Evolutionary conservation across 169 alveolate genomes (phyloP), one percentile per base, ranked within the genome.

Genomic region (Plasmodium reichenowi): DNA sequence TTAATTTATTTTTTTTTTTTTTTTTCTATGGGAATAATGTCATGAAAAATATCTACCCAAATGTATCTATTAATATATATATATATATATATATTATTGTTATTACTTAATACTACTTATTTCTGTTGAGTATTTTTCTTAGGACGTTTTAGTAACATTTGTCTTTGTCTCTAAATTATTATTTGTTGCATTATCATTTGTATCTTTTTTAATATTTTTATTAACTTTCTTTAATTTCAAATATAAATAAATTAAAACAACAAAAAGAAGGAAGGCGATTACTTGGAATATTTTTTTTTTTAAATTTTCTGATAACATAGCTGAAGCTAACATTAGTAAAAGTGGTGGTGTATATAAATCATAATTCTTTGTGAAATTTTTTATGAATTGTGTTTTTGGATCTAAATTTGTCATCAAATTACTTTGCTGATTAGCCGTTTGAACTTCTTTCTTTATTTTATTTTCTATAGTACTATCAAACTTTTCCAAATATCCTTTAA

Each of bases 201-300:
- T n/a, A n/a, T n/a, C 52, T 10, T 72, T 3, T 50, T 54, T 13
- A 52, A 24, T 72, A 72, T 26, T 52, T n/a, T 72, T 68, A 22
- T 72, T 68, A 12, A 72, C 56, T 72, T 72, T 72, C 56, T 72
- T 72, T 60, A 72, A 38, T 54, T 72, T 72, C 13, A 72, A 54
- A 68, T 52, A 72, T 15, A 72, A 24, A 54, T 72, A 72, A 13
- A 68, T 72, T 20, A 72, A 4, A 24, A 38, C 15, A 52, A 72
- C 85, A 8, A 72, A 26, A 72, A 72, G 24, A 72, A 68, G 24
- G 22, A 68, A 52, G 54, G 56, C 50, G n/a, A 72, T 24, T 17
- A 72, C 29, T 12, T 72, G 50, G n/a, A 68, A 56, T n/a, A 72
- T 3, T 52, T 72, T 66, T 43, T 43, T 72, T 62, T 72, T 72